Evolutionary conservation across 345 rosid genomes (phyloP).

Genomic region (Pugionium cornutum): DNA sequence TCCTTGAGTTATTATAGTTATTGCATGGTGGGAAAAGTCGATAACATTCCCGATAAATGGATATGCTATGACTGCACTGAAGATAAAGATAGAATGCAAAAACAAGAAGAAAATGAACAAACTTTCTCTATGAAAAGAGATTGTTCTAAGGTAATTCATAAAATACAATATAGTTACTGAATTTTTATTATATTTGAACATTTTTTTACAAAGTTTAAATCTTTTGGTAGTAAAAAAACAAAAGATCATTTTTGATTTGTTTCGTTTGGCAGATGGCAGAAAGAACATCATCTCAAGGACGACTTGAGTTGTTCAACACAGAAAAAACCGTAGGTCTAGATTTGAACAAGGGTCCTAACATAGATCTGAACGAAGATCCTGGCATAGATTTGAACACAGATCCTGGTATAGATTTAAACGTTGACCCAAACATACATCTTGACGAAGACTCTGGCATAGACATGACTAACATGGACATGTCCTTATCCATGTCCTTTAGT

Average conservation of each 20-base stretch:
- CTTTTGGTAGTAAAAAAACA: too few species aligned
- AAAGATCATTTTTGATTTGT: not conserved
- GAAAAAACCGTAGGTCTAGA: not conserved
- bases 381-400: not conserved
- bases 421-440: not conserved
- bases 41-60: slow-evolving; percentile 50
- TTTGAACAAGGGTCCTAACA: slow-evolving; percentile 8
- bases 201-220: too few species aligned
- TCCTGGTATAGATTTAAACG: not conserved
- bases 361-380: not conserved
- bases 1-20: slow-evolving; percentile 43
- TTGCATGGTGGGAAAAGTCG: slow-evolving; percentile 56
- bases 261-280: not conserved
- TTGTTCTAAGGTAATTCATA: not conserved
- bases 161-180: not conserved
- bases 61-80: slow-evolving; percentile 56
- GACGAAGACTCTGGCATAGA: not conserved
- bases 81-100: slow-evolving; percentile 32
- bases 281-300: slow-evolving; percentile 1
- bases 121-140: not conserved
- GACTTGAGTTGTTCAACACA: not conserved
- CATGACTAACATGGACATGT: not conserved
- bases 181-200: too few species aligned
- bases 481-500: not conserved
- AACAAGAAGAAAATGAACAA: slow-evolving; percentile 9